Evolutionary conservation across 148 eudicot species (phyloP).

Genomic region (Tetragonia tetragonoides): DNA sequence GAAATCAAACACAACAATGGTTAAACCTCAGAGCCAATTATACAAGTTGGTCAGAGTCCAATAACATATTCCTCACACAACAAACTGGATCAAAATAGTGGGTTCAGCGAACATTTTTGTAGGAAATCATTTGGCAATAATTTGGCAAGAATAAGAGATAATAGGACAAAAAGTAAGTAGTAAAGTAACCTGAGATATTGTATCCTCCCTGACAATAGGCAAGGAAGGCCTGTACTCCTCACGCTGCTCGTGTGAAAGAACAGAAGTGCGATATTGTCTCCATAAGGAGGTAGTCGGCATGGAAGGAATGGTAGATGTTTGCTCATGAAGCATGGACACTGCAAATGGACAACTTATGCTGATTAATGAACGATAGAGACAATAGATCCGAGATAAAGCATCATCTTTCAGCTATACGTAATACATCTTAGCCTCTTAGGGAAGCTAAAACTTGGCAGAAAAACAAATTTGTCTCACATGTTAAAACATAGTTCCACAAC

Average conservation of each 20-base stretch:
- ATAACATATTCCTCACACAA: background rate
- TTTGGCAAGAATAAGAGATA: background rate
- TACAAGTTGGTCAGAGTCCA: background rate
- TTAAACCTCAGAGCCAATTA: background rate
- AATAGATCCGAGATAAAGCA: background rate
- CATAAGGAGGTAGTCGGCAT: constrained; percentile 41
- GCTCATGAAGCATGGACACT: constrained; percentile 61
- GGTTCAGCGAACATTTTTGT: background rate
- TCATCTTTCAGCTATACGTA: background rate
- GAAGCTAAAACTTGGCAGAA: background rate
- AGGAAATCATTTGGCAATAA: background rate
- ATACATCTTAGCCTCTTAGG: background rate
- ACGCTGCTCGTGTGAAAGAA: constrained; percentile 61
- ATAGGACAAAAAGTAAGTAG: background rate
- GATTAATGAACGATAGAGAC: background rate
- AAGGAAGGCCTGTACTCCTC: constrained; percentile 50
- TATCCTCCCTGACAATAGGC: constrained; percentile 43
- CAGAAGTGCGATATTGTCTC: constrained; percentile 59
- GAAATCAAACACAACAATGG: background rate
- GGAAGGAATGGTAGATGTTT: constrained; percentile 42
- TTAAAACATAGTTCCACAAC: background rate
- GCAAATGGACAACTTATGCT: constrained; percentile 25
- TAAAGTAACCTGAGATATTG: constrained; percentile 54
- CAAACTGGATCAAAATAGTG: background rate
- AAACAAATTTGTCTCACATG: background rate